These are phyloP conservation scores for Fusarium nygamai DNA, from an alignment of 2,329 filamentous ascomycete genomes.

Conservation along the genomic window DNA sequence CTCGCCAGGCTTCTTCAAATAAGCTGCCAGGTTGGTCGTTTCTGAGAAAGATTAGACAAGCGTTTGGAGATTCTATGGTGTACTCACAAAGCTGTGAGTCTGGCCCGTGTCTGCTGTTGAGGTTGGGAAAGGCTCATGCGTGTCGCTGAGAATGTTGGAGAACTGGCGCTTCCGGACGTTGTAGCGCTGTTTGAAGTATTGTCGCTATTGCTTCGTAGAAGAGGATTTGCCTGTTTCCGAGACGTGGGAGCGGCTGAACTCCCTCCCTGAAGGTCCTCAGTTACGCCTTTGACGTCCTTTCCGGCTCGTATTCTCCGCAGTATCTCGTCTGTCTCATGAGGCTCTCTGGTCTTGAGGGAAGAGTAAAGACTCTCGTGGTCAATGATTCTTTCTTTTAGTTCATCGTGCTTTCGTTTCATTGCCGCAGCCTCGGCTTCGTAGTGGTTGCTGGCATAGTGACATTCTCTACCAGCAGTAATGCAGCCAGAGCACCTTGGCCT, in stretches of 20 bases:
- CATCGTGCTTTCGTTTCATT: constrained; percentile 21
- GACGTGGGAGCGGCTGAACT: background rate
- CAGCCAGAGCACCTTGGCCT: constrained; percentile 25
- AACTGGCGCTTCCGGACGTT: constrained; percentile 1
- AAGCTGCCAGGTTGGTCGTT: background rate
- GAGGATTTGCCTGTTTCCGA: background rate
- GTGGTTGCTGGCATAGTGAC: constrained; percentile 10
- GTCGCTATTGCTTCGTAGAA: background rate
- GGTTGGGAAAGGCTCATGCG: background rate
- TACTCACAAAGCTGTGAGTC: constrained; percentile 21
- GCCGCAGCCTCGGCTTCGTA: constrained; percentile 12
- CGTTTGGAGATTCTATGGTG: background rate
- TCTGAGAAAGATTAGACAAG: background rate
- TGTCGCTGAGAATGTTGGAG: background rate
- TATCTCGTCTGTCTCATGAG: constrained; percentile 24
- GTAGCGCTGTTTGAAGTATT: background rate
- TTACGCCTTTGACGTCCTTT: constrained; percentile 4
- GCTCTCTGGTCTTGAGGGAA: constrained; percentile 1
- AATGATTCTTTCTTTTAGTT: background rate
- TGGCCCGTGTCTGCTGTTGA: background rate
- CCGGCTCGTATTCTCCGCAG: constrained; percentile 23
- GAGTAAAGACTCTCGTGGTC: constrained; percentile 18
- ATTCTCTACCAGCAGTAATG: constrained; percentile 3
- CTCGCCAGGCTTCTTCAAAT: constrained; percentile 11
- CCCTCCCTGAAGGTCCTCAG: background rate